These are phyloP conservation scores for Tuber borchii DNA, from an alignment of 495 filamentous ascomycete genomes.

Conservation along the genomic window DNA sequence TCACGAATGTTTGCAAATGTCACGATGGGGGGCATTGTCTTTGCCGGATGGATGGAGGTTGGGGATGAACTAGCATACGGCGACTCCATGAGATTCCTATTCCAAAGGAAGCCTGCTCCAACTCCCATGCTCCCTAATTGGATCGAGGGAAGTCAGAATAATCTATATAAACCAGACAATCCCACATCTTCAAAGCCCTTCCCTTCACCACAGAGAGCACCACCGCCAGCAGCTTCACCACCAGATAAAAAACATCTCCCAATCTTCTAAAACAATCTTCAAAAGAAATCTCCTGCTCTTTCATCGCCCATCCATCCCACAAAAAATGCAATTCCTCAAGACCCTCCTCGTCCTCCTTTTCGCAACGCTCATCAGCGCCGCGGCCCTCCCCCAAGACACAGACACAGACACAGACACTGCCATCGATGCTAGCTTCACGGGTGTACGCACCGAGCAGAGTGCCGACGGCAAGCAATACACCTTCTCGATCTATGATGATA, in stretches of 20 bases:
- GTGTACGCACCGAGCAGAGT: not conserved
- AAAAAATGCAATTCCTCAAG: not conserved
- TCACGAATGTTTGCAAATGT: not conserved
- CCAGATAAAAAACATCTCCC: not conserved
- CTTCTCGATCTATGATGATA: not conserved
- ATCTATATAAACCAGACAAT: not conserved
- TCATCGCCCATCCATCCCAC: not conserved
- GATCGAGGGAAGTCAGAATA: not conserved
- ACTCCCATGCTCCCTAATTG: not conserved
- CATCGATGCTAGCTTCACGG: not conserved
- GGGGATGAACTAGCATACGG: not conserved
- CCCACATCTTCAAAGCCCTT: not conserved
- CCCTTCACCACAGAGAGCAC: not conserved
- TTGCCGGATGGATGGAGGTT: not conserved
- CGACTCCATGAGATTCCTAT: not conserved
- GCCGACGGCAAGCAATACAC: not conserved
- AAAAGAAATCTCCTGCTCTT: not conserved
- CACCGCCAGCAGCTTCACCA: not conserved
- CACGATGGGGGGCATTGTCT: not conserved
- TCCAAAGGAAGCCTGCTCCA: not conserved
- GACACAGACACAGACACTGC: not conserved
- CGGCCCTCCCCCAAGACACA: not conserved
- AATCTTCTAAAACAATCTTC: not conserved
- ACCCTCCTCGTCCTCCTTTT: not conserved
- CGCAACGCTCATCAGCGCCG: not conserved